Evolutionary conservation across 163 green algal species (phyloP).

Genomic region (Chlamydomonas reinhardtii): DNA sequence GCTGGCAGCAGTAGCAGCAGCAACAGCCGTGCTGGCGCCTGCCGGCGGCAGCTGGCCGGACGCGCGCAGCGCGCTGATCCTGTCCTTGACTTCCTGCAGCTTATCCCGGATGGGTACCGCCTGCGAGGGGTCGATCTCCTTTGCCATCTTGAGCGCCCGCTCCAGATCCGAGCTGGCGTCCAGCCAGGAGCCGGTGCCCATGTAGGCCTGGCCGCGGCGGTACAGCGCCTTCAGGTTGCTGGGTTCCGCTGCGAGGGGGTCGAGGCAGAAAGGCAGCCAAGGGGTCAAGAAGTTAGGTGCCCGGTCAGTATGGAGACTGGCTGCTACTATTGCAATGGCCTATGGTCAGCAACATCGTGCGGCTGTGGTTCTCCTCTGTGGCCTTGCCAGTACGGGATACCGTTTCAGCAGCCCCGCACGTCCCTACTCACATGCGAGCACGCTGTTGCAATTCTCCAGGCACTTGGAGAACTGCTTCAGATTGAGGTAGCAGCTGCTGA

Average conservation of each 20-base stretch:
- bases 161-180: conserved; percentile 71
- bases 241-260: conserved; percentile 59
- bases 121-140: conserved; percentile 25
- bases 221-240: conserved; percentile 93
- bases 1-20: neutral
- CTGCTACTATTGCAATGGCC: too few species aligned
- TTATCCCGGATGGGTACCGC: conserved; percentile 61
- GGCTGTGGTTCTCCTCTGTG: too few species aligned
- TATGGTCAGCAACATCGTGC: too few species aligned
- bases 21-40: neutral
- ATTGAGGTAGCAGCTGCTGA: conserved; percentile 89
- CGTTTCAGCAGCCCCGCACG: neutral
- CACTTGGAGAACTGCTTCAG: conserved; percentile 71
- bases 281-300: too few species aligned
- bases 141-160: conserved; percentile 55
- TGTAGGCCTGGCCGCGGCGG: conserved; percentile 85
- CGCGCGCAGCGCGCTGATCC: conserved; percentile 39
- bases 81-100: conserved; percentile 57
- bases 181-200: conserved; percentile 51
- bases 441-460: conserved; percentile 72
- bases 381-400: too few species aligned
- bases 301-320: too few species aligned
- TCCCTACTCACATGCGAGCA: conserved; percentile 68
- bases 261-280: too few species aligned
- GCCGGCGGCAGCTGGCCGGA: conserved; percentile 26